Base-by-base conservation (phyloP, 306 rosid genomes). In the Medicago truncatula region DNA sequence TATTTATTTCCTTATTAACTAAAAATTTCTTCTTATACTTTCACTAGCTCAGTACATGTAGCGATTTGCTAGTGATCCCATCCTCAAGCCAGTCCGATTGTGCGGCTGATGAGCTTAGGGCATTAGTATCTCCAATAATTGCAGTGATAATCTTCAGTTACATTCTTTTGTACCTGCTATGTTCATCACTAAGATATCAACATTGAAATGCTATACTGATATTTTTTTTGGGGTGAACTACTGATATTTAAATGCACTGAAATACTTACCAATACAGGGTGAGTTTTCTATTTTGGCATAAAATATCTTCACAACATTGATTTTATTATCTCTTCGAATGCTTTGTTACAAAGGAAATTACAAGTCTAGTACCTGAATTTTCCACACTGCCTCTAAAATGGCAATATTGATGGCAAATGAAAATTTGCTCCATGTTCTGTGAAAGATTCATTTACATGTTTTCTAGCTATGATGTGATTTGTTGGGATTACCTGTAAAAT, bases 81-180 rank as follows among this genome's bases (percentile, higher is more conserved):
- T 34, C 38, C 38, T 34, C 38, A 34, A 34, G 38, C 38, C 38
- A 34, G 38, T 34, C 38, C 38, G 38, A 73, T 76, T 47, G 12
- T 17, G 80, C 34, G 66, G 82, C 67, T 47, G 59, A 46, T 75
- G 73, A 57, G 49, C 64, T 9, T 21, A 8, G 46, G 69, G 57
- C 56, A 74, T 60, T 36, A 69, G 66, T 68, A 57, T 56, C 76
- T 67, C 73, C 40, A 43, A 40, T 73, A 56, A 56, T 73, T 72
- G 38, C 79, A 73, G 77, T 14, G 73, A 60, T 71, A 71, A 66
- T 76, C 44, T 50, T 67, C 47, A 71, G 40, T 41, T 83, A 40
- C 76, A 75, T 67, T 43, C 11, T 67, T 71, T 70, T 80, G 80
- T 69, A 72, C 56, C 40, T 74, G 75, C 44, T 2, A 34, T 39